These are phyloP conservation scores for Aspergillus fijiensis DNA, from an alignment of 2,329 filamentous ascomycete genomes.

Conservation along the genomic window DNA sequence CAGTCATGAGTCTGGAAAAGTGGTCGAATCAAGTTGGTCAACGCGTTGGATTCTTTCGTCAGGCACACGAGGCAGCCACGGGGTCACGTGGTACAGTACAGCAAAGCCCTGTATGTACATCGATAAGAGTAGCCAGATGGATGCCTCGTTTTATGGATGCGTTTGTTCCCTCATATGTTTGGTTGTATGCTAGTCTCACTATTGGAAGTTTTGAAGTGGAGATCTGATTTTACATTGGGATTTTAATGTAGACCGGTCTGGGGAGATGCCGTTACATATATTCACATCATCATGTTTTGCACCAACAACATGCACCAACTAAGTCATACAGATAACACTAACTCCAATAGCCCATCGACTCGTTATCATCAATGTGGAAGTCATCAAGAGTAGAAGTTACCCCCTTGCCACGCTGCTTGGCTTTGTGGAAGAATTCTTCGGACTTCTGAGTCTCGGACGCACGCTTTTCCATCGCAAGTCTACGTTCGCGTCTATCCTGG, in stretches of 20 bases:
- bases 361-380: slow-evolving; percentile 30
- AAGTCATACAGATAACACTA: not conserved
- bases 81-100: slow-evolving; percentile 27
- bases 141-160: too few species aligned
- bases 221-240: too few species aligned
- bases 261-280: not conserved
- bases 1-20: slow-evolving; percentile 1
- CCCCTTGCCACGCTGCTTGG: slow-evolving; percentile 31
- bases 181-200: not conserved
- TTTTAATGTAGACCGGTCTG: too few species aligned
- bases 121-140: too few species aligned
- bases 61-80: slow-evolving; percentile 29
- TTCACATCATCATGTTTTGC: not conserved
- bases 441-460: slow-evolving; percentile 34
- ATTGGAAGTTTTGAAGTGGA: too few species aligned
- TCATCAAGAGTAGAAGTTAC: slow-evolving; percentile 31
- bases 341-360: slow-evolving; percentile 7
- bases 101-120: too few species aligned
- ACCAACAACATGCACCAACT: not conserved
- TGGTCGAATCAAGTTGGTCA: not conserved
- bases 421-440: slow-evolving; percentile 35
- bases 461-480: slow-evolving; percentile 36
- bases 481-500: slow-evolving; percentile 32
- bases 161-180: too few species aligned
- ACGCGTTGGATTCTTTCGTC: slow-evolving; percentile 12